Evolutionary conservation across 1,284 basidiomycete species (phyloP).

Genomic region (Caloboletus firmus): DNA sequence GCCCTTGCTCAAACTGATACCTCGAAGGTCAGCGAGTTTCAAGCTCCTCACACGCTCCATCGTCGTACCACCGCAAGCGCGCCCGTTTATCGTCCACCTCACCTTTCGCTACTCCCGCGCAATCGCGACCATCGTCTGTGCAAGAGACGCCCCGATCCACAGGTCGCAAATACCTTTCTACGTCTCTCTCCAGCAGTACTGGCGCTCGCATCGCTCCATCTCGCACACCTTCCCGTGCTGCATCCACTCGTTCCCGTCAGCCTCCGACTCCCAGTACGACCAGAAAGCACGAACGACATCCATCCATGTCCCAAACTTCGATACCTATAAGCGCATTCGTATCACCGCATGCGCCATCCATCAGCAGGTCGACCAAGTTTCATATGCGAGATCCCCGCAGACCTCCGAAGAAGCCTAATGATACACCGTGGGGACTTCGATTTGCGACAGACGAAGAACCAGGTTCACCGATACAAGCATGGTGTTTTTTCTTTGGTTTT

Average conservation of each 20-base stretch:
- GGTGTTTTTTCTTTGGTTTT: slow-evolving; percentile 76
- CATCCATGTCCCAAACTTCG: slow-evolving; percentile 61
- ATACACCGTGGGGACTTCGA: slow-evolving; percentile 61
- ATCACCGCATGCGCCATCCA: slow-evolving; percentile 71
- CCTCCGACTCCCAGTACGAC: slow-evolving; percentile 28
- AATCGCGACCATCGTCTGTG: slow-evolving; percentile 39
- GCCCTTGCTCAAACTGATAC: slow-evolving; percentile 25
- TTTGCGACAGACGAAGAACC: slow-evolving; percentile 53
- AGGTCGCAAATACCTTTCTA: slow-evolving; percentile 38
- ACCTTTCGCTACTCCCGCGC: slow-evolving; percentile 37
- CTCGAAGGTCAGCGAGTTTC: slow-evolving; percentile 37
- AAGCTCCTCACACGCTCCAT: slow-evolving; percentile 53
- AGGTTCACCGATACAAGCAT: slow-evolving; percentile 67
- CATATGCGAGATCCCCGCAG: slow-evolving; percentile 78
- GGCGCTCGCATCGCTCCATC: slow-evolving; percentile 39
- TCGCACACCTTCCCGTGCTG: slow-evolving; percentile 39
- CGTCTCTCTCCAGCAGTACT: slow-evolving; percentile 57
- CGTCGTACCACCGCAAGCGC: slow-evolving; percentile 68
- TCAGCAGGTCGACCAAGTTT: slow-evolving; percentile 54
- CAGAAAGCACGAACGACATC: slow-evolving; percentile 41
- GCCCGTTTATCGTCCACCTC: slow-evolving; percentile 54
- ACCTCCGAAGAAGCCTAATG: slow-evolving; percentile 51
- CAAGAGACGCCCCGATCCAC: slow-evolving; percentile 30
- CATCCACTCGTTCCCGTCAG: slow-evolving; percentile 40
- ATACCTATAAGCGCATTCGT: slow-evolving; percentile 75